Evolutionary conservation across 345 rosid genomes (phyloP).

Genomic region (Acer campestre): DNA sequence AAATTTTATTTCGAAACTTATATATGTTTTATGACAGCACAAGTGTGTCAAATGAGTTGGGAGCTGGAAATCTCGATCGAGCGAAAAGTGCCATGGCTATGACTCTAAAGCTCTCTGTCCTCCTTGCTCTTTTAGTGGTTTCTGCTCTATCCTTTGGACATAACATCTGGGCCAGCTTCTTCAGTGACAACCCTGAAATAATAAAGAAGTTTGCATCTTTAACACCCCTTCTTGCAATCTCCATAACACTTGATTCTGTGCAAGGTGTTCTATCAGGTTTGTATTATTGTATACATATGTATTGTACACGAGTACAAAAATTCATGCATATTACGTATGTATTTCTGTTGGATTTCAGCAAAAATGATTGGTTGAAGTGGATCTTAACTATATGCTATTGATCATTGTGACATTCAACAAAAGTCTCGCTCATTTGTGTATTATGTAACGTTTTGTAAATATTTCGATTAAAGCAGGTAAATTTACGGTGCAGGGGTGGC

Average conservation of each 20-base stretch:
- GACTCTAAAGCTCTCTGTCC: slow-evolving; percentile 51
- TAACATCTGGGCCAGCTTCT: slow-evolving; percentile 61
- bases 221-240: slow-evolving; percentile 55
- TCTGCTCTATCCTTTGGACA: slow-evolving; percentile 51
- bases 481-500: slow-evolving; percentile 50
- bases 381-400: too few relatives aligned
- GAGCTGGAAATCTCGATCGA: slow-evolving; percentile 49
- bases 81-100: slow-evolving; percentile 59
- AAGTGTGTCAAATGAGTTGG: slow-evolving; percentile 80
- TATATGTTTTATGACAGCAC: slow-evolving; percentile 43
- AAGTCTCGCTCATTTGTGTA: too few relatives aligned
- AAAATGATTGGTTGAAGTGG: too few relatives aligned
- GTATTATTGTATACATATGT: neutral
- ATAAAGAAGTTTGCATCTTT: slow-evolving; percentile 49
- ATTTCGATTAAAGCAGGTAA: neutral
- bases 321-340: neutral
- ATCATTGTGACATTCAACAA: too few relatives aligned
- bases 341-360: too few relatives aligned
- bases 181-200: slow-evolving; percentile 46
- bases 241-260: slow-evolving; percentile 57
- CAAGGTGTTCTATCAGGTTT: slow-evolving; percentile 73
- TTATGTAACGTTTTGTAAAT: too few relatives aligned
- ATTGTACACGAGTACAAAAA: too few relatives aligned
- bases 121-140: slow-evolving; percentile 51
- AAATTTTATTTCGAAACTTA: neutral